A percentile compares a stretch with the other conserved stretches of the same genome.
Evolutionary conservation across 805 yeast genomes (phyloP).

Genomic region (Kluyveromyces wickerhamii): DNA sequence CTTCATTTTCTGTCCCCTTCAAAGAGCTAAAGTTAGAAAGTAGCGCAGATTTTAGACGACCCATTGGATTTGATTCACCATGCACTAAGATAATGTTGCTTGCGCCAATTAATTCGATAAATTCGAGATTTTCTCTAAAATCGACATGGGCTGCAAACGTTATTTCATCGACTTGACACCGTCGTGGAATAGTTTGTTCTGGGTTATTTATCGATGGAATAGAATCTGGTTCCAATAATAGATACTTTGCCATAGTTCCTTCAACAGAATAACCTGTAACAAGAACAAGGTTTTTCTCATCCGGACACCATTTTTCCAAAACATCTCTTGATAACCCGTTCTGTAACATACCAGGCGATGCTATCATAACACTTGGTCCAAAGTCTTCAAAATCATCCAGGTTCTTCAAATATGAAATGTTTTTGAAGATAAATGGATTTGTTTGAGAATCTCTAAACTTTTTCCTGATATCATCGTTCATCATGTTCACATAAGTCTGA

Average conservation of each 20-base stretch:
- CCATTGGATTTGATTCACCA: constrained; percentile 99
- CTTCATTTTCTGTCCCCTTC: constrained; percentile 82
- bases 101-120: constrained; percentile 84
- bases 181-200: constrained; percentile 76
- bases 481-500: constrained; percentile 93
- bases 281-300: constrained; percentile 77
- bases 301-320: constrained; percentile 96
- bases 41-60: constrained; percentile 87
- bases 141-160: constrained; percentile 99
- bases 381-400: constrained; percentile 83
- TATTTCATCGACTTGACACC: constrained; percentile 82
- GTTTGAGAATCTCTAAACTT: constrained; percentile 68
- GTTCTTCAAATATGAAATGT: constrained; percentile 68
- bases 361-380: constrained; percentile 93
- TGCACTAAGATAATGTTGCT: constrained; percentile 84
- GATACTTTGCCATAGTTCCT: constrained; percentile 92
- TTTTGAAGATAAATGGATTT: constrained; percentile 88
- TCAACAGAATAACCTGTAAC: constrained; percentile 97
- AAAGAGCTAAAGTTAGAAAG: constrained; percentile 75
- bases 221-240: constrained; percentile 83
- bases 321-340: constrained; percentile 90
- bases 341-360: constrained; percentile 98
- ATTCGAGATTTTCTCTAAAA: constrained; percentile 84
- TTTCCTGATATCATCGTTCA: constrained; percentile 84
- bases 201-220: constrained; percentile 79